Conservation (phyloP, 75 land plant species). For the Cryptomeria japonica region DNA sequence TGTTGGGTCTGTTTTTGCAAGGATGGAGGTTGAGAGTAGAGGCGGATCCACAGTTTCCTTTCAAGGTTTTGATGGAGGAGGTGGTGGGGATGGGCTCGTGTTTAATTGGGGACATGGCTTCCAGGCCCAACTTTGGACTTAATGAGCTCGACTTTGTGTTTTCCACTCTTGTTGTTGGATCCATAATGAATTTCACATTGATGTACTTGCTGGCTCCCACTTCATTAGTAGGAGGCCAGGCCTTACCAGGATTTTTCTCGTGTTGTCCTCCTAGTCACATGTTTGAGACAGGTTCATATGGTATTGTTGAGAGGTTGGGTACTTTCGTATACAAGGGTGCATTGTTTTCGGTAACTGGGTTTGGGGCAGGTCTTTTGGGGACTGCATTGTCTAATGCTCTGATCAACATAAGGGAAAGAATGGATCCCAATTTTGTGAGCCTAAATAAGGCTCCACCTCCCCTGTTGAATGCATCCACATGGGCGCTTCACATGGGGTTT, state of each 20-base stretch:
- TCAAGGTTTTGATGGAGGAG: conserved; percentile 39
- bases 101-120: conserved; percentile 38
- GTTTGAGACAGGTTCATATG: conserved; percentile 35
- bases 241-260: conserved; percentile 26
- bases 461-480: conserved; percentile 36
- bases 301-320: conserved; percentile 25
- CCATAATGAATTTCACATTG: conserved; percentile 23
- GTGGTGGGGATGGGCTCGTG: conserved; percentile 39
- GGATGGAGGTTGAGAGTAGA: conserved; percentile 29
- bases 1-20: conserved; percentile 21
- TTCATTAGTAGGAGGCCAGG: conserved; percentile 12
- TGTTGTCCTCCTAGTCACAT: conserved; percentile 44
- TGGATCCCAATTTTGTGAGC: conserved; percentile 35
- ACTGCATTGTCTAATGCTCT: conserved; percentile 31
- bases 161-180: conserved; percentile 38
- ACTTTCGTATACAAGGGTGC: conserved; percentile 40
- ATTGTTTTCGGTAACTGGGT: conserved; percentile 32
- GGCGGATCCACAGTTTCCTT: conserved; percentile 36
- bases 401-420: conserved; percentile 23
- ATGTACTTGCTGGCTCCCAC: conserved; percentile 48
- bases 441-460: conserved; percentile 38
- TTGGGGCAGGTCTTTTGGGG: conserved; percentile 40
- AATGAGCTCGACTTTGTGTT: conserved; percentile 45
- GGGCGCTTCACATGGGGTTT: conserved; percentile 46
- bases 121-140: conserved; percentile 39